Base-by-base conservation (phyloP, 371 early-diverging fungal genomes). In the Scutellospora calospora region DNA sequence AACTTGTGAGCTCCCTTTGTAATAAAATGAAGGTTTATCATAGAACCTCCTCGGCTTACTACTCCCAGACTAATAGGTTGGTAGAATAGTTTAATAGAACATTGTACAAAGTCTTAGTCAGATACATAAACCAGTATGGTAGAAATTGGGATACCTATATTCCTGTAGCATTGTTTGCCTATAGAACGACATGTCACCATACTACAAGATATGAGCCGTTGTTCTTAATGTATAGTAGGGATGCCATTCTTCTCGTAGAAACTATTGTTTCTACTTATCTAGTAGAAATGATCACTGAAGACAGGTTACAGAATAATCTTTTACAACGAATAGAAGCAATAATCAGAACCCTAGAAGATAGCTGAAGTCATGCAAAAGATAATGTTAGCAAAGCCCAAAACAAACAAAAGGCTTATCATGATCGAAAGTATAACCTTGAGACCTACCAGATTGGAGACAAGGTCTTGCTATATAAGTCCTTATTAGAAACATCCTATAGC, bases 61-160 rank as follows among this genome's bases (percentile, higher is more conserved):
- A 55, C 20, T 22, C 55, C 6, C 51, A 20, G 55, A 55, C 55
- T 0, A 55, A 55, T 55, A 5, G 55, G 22, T 20, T 55, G 20
- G 55, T 55, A 62, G 86, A 88, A 76, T 45, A 85, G 22, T 74
- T 84, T 57, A 86, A 85, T 75, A 78, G 83, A 51, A 85, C 82
- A 2, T 20, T 82, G 5, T 45, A 35, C 20, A 18, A 60, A 8
- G 6, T 29, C 5, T 35, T 82, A 9, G 5, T 14, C 5, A 62
- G 2, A 62, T 62, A 3, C 5, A 29, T 29, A 29, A 5, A 5
- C 0, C 29, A 62, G 12, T 14, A 62, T 62, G 29, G 0, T 22
- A 0, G 5, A 1, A 9, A 62, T 0, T 62, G 29, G 11, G 9
- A n/a, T 62, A 5, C 25, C 1, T 62, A 9, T 29, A 29, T 62